These are phyloP conservation scores for Eutypella sp. DNA, from an alignment of 2,329 filamentous ascomycete species.

Conservation along the genomic window DNA sequence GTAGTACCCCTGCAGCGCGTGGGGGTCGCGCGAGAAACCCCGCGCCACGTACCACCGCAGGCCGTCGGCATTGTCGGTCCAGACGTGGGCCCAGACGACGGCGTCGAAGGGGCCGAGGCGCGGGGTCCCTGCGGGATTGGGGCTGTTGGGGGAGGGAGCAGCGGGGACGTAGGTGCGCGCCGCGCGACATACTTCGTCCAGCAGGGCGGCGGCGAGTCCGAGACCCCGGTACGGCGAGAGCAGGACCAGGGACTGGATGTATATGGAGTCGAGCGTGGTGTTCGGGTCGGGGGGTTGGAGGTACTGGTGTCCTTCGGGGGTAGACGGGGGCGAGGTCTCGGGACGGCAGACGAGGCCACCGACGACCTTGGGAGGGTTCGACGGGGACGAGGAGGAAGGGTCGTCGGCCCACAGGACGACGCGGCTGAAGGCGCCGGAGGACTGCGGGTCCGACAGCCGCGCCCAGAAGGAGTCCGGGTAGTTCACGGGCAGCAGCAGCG, in stretches of 20 bases:
- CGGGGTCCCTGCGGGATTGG: too few relatives aligned
- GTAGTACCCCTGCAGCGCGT: conserved; percentile 53
- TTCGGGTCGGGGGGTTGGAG: conserved; percentile 3
- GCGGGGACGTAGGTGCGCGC: conserved; percentile 30
- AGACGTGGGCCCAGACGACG: conserved; percentile 60
- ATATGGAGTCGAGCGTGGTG: conserved; percentile 39
- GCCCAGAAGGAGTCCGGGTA: conserved; percentile 63
- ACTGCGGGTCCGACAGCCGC: conserved; percentile 43
- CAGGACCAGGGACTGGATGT: conserved; percentile 60
- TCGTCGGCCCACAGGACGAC: conserved; percentile 53
- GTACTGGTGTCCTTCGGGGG: conserved; percentile 9
- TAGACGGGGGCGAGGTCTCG: conserved; percentile 41
- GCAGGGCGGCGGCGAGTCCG: conserved; percentile 53
- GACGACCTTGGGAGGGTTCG: conserved; percentile 42
- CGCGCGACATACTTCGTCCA: conserved; percentile 48
- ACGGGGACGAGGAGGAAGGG: conserved; percentile 14
- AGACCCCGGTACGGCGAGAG: conserved; percentile 58
- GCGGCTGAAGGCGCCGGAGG: conserved; percentile 52
- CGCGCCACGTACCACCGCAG: conserved; percentile 57
- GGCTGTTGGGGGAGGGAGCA: too few relatives aligned
- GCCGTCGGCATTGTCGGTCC: conserved; percentile 61
- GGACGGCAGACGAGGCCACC: conserved; percentile 60
- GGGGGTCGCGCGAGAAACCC: conserved; percentile 46
- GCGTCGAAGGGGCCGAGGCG: too few relatives aligned
- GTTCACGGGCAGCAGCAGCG: conserved; percentile 57